These are phyloP conservation scores for Dryas octopetala DNA, from an alignment of 306 rosid genomes.

Conservation along the genomic window DNA sequence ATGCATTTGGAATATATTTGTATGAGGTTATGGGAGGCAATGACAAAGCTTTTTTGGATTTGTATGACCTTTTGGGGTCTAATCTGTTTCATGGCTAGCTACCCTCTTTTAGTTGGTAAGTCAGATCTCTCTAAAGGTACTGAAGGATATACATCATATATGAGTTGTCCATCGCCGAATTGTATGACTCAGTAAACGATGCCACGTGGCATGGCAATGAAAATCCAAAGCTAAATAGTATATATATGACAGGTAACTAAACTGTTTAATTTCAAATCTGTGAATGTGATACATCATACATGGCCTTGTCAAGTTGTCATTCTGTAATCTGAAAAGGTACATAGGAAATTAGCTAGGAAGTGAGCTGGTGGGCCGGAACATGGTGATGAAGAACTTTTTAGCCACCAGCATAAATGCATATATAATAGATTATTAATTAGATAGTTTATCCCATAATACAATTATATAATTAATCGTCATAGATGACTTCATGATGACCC, in stretches of 20 bases:
- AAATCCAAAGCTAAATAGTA: no score
- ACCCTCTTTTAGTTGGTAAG: constrained; percentile 18
- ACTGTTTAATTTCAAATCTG: no score
- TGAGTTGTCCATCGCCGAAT: constrained; percentile 1
- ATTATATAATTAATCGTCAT: not conserved
- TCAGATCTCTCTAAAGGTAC: constrained; percentile 10
- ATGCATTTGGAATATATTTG: constrained; percentile 10
- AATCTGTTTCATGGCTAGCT: not conserved
- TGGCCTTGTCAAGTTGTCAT: no score
- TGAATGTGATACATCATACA: no score
- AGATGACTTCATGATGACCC: not conserved
- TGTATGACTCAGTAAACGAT: constrained; percentile 10
- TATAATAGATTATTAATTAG: no score
- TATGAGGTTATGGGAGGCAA: constrained; percentile 13
- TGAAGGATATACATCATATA: not conserved
- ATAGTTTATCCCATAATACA: no score
- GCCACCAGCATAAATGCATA: no score
- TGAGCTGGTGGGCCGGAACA: no score
- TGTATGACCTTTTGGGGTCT: not conserved
- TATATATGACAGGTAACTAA: no score
- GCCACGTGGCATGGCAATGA: constrained; percentile 14
- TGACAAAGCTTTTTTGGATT: constrained; percentile 7
- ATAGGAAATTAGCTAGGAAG: no score
- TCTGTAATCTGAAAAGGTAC: no score
- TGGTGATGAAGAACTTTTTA: no score